Conservation (phyloP, 2,329 filamentous ascomycete genomes). For the Penicillium sp. region DNA sequence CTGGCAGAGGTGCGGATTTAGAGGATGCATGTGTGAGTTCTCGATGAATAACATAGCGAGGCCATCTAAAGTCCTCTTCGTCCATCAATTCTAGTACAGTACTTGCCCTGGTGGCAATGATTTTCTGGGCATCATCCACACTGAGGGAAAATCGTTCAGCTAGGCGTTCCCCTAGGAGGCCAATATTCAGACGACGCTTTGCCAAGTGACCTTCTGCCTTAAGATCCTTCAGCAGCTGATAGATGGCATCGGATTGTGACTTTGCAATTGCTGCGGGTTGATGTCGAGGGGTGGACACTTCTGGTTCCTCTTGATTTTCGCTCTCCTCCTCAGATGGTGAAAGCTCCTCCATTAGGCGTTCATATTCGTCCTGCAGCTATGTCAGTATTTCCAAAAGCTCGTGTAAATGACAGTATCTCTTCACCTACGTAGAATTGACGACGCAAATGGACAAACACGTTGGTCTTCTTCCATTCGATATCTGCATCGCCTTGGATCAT, state of each 20-base stretch:
- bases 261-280: slow-evolving; percentile 31
- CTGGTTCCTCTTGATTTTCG: slow-evolving; percentile 20
- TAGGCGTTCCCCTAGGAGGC: slow-evolving; percentile 36
- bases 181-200: slow-evolving; percentile 42
- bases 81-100: slow-evolving; percentile 39
- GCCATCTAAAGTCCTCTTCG: slow-evolving; percentile 42
- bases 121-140: slow-evolving; percentile 37
- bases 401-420: neutral
- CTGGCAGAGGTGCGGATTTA: slow-evolving; percentile 27
- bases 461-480: slow-evolving; percentile 46
- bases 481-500: slow-evolving; percentile 49
- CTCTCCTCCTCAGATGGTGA: slow-evolving; percentile 23
- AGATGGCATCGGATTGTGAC: slow-evolving; percentile 39
- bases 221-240: slow-evolving; percentile 39
- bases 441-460: slow-evolving; percentile 45
- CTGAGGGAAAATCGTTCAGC: slow-evolving; percentile 30
- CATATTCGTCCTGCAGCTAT: slow-evolving; percentile 34
- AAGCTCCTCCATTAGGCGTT: slow-evolving; percentile 29
- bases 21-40: slow-evolving; percentile 38
- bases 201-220: slow-evolving; percentile 43
- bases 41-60: slow-evolving; percentile 43
- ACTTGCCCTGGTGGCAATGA: slow-evolving; percentile 36
- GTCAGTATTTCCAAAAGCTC: neutral
- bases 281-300: slow-evolving; percentile 23
- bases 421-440: slow-evolving; percentile 43